Conservation (phyloP, 768 basidiomycete species). For the Boletales sp. region DNA sequence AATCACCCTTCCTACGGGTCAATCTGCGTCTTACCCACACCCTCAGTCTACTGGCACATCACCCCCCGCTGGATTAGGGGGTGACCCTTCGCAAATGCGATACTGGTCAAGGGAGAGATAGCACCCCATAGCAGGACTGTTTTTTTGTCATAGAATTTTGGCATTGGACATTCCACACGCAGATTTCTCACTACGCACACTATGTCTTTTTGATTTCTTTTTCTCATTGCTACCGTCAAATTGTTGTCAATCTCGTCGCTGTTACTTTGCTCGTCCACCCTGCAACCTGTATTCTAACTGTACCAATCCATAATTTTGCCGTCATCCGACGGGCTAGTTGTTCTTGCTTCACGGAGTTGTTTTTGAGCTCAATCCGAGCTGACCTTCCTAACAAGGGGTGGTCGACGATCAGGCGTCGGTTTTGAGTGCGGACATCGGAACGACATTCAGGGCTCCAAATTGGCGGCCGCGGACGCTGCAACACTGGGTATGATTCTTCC, state of each 20-base stretch:
- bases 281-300: conserved; percentile 17
- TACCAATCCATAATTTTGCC: conserved; percentile 9
- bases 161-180: conserved; percentile 11
- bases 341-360: conserved; percentile 20
- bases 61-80: conserved; percentile 28
- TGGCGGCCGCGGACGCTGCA: neutral
- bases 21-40: conserved; percentile 26
- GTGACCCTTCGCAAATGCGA: conserved; percentile 21
- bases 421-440: neutral
- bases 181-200: conserved; percentile 2
- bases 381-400: conserved; percentile 17
- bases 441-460: conserved; percentile 14
- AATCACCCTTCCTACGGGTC: conserved; percentile 17
- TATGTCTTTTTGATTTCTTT: neutral
- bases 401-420: conserved; percentile 10
- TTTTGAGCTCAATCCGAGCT: conserved; percentile 4
- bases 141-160: conserved; percentile 13
- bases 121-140: conserved; percentile 5
- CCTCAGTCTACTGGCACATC: conserved; percentile 18
- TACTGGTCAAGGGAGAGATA: conserved; percentile 27
- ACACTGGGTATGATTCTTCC: neutral
- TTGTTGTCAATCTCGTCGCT: conserved; percentile 7
- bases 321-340: conserved; percentile 1
- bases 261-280: conserved; percentile 6
- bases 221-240: conserved; percentile 8